Conservation (phyloP, 768 basidiomycete genomes). For the Panaeolus cyanescens region DNA sequence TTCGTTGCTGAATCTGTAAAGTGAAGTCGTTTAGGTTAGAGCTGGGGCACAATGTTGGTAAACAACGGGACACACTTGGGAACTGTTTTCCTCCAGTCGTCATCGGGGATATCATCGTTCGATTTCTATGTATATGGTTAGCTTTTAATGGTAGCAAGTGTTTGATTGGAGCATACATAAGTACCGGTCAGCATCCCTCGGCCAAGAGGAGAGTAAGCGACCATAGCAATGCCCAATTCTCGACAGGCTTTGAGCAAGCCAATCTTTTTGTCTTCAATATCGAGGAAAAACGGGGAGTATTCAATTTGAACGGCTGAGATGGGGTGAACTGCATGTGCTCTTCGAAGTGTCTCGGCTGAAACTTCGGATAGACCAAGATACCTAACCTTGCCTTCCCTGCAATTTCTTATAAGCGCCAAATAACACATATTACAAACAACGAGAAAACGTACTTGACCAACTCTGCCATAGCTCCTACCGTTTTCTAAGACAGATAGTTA, state of each 20-base stretch:
- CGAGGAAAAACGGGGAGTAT: slow-evolving; percentile 51
- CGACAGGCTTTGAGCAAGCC: slow-evolving; percentile 42
- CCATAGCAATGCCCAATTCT: slow-evolving; percentile 49
- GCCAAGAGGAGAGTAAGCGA: slow-evolving; percentile 57
- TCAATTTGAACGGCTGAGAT: slow-evolving; percentile 53
- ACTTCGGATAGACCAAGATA: slow-evolving; percentile 57
- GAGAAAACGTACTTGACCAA: slow-evolving; percentile 44
- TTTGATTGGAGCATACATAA: slow-evolving; percentile 31
- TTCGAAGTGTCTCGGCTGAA: slow-evolving; percentile 45
- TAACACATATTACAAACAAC: neutral
- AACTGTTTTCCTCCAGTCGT: slow-evolving; percentile 39
- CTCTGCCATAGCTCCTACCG: slow-evolving; percentile 51
- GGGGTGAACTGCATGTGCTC: slow-evolving; percentile 52
- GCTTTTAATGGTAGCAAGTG: neutral
- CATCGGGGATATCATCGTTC: slow-evolving; percentile 36
- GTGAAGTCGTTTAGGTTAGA: neutral
- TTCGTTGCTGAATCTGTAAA: slow-evolving; percentile 34
- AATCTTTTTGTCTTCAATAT: slow-evolving; percentile 46
- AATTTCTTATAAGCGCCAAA: neutral
- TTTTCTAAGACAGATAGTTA: slow-evolving; percentile 23
- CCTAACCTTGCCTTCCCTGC: slow-evolving; percentile 42
- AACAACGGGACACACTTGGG: slow-evolving; percentile 27
- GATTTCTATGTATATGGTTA: slow-evolving; percentile 29
- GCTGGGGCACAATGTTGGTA: slow-evolving; percentile 6
- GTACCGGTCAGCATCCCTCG: slow-evolving; percentile 52